phyloP scores from a whole-genome alignment of 2,329 filamentous ascomycete species.

The Colletotrichum brevisporum region DNA sequence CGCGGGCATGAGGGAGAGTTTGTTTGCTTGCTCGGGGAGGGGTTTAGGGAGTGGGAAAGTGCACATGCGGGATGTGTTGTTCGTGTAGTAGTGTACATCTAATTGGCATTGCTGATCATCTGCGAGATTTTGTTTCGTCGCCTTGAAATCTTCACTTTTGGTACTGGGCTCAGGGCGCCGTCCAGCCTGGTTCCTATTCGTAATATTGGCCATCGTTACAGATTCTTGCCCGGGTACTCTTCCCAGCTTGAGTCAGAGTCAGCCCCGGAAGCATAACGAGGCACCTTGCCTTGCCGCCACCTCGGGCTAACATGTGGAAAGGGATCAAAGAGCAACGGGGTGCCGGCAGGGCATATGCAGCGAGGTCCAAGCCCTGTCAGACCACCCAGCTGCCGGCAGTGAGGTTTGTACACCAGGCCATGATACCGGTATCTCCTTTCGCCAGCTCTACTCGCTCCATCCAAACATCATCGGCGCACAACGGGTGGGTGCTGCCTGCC shows the following conservation, averaged over 20 bases:
- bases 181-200: not conserved
- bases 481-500: conserved; percentile 19
- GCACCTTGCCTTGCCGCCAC: no score
- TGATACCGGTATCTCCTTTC: no score
- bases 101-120: no score
- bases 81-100: no score
- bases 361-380: conserved; percentile 21
- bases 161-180: not conserved
- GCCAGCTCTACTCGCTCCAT: conserved; percentile 1
- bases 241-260: not conserved
- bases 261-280: not conserved
- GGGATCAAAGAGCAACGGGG: conserved; percentile 9
- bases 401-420: no score
- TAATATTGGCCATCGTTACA: not conserved
- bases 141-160: no score
- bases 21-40: no score
- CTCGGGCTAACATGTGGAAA: conserved; percentile 15
- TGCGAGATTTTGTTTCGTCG: no score
- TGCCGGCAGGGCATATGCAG: conserved; percentile 21
- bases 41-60: no score
- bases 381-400: not conserved
- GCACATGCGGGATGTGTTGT: no score
- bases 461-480: conserved; percentile 8
- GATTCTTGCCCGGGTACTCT: not conserved
- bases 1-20: not conserved